Evolutionary conservation across 148 eudicot species (phyloP), one percentile per base, ranked within the genome.

Genomic region (Amaranthus cruentus): DNA sequence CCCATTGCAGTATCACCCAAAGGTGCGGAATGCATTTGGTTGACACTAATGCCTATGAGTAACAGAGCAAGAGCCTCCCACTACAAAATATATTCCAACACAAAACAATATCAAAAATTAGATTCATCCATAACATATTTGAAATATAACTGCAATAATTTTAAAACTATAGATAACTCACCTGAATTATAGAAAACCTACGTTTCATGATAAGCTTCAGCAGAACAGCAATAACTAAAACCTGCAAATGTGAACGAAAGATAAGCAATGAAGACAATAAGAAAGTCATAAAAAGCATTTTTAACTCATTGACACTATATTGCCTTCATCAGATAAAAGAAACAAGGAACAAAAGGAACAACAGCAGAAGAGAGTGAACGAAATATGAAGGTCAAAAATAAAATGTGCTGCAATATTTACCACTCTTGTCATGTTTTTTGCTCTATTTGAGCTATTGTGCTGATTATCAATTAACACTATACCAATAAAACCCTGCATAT

Each of bases 1-100:
- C 86, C 96, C 87, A 88, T 64, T 59, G 92, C 89, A 77, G 84
- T 55, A 47, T 82, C 10, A 64, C 93, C 94, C 83, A 87, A 96
- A 9, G 99, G 94, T 48, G 76, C 66, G 70, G 96, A 85, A 21
- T 88, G 96, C 83, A 96, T 76, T 80, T 96, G 99, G 61, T 96
- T 96, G 55, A 96, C 85, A 73, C 89, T 88, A 61, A 96, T 96
- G 68, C 97, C 97, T 75, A 92, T 96, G 69, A 96, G 97, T 82
- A 96, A 84, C 74, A 96, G 75, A 74, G 99, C 99, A 77, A 96
- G 99, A 84, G 99, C 99, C 82, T 96, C 99, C 97, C 99, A 96
- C 99, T 96, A 79, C 57, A 47, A 74, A n/a, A 80, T 53, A 73
- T 44, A 48, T 6, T 8, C 6, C 10, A 5, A 53, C 47, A 66